Evolutionary conservation across 768 basidiomycete species (phyloP), one percentile per base, ranked within the genome.

Genomic region (Lyophyllum shimeji): DNA sequence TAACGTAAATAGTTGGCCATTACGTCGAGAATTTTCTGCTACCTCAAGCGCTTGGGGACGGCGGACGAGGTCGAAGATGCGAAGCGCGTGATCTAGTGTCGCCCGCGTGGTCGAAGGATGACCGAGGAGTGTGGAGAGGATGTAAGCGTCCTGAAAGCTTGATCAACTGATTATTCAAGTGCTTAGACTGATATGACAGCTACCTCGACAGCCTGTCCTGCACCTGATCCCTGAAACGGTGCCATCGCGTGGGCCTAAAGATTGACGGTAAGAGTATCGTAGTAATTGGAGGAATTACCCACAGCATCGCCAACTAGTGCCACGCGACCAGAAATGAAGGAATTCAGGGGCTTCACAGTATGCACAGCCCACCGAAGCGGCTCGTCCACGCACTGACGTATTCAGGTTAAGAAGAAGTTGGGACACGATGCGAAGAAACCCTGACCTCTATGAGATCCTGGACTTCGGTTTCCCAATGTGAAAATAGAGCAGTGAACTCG

Each of bases 331-430:
- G 74, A 74, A 1, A 79, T 76, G 51, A 77, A 82, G 7, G 82
- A 72, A 0, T 71, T 71, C 20, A 90, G 66, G 6, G 84, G 79
- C 50, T 73, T 75, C 2, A 83, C 71, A 3, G 74, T 78, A 63
- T 88, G 83, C 27, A 90, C 78, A 0, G 84, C 85, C 89, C 89
- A 90, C 34, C 81, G 71, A 21, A 76, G 68, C 1, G 82, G 75
- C 45, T 71, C 74, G 3, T 82, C 78, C 20, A 82, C 73, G 59
- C 82, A 82, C 86, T 87, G 49, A 23, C 46, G 34, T 2, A 18
- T 11, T 6, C 20, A 27, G 27, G 20, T 52, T 13, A 11, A 58
- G 37, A 21, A 60, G 49, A 17, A 6, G 9, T 0, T 42, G 5
- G 44, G 27, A 15, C 42, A 18, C n/a, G n/a, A 3, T 29, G 29